Evolutionary conservation across 371 early-diverging fungal species (phyloP), one percentile per base, ranked within the genome.

Genomic region (Nosema muscidifuracis): DNA sequence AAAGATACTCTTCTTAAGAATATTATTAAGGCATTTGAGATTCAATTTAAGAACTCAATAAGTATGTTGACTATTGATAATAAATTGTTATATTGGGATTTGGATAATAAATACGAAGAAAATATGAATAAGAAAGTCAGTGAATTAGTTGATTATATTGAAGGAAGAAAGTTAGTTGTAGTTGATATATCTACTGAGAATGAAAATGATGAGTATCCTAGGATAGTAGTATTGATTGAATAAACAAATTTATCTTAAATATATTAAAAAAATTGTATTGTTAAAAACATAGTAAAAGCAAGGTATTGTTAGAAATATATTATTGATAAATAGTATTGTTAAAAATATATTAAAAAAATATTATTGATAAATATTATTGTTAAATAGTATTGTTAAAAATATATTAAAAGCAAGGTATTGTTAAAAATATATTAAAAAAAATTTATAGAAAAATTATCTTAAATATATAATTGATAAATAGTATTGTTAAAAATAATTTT

Each of bases 51-150:
- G 55, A 85, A 93, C 40, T 91, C 91, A 56, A 87, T 97, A 50
- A 89, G 90, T 34, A 97, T 96, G 95, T 83, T 97, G 10, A 91
- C 92, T 24, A 87, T 87, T 12, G 94, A 92, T 33, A 89, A 89
- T 20, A 89, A 88, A 67, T 91, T 99, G 92, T 82, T 97, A 1
- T 74, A 76, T 30, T 71, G 74, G 77, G 44, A 71, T 42, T 26
- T 60, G 30, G 50, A 60, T 47, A 15, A 50, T 26, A 76, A 73
- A 55, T 75, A 75, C 61, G 57, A 75, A 1, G 34, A 51, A 3
- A 75, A 75, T 64, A 24, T 79, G 22, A 53, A 72, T 13, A 75
- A 75, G 43, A 75, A 47, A 1, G 34, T 79, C n/a, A 53, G 63
- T 60, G 73, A 79, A 28, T 18, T 79, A 22, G 56, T 66, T 2